Base-by-base conservation (phyloP, 345 rosid genomes). In the Citrus mangshanensis region DNA sequence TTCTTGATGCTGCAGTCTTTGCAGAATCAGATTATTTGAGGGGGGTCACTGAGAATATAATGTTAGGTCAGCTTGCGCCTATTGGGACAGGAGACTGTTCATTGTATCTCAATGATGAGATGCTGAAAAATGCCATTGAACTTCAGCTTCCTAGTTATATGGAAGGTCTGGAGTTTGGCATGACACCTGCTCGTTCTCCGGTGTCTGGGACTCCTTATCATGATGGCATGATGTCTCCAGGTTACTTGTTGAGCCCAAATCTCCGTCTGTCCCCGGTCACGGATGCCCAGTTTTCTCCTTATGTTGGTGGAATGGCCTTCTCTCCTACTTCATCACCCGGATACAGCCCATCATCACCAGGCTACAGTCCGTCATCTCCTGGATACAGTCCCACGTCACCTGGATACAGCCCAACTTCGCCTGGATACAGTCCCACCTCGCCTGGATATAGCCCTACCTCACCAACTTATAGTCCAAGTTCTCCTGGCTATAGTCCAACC, bases 21-120 rank as follows among this genome's bases (percentile, higher is more conserved):
- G 98, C 98, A 19, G 99, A 95, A 86, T 74, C 93, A 3, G 99
- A 95, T 82, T 76, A 86, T 83, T 81, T 94, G 80, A 88, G 90
- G 74, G 99, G 99, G 55, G 99, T 95, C 22, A 95, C 99, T 4
- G 99, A 95, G 80, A 95, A 95, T 82, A 95, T 95, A 75, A 95
- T 95, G 97, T 76, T 95, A 58, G 99, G 99, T 72, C 99, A 95
- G 84, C 95, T 95, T 42, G 99, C 98, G 37, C 99, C 99, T 34
- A 92, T 95, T 49, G 99, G 99, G 14, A 95, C 99, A 0, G 98
- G 98, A 72, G 94, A 86, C 78, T 95, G 99, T 82, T 82, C 89
- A 27, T 80, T 95, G 84, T 95, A 93, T 84, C 91, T 95, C 84
- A 94, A 95, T 72, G 98, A 91, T 79, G 97, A 94, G 83, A 95